Evolutionary conservation across 345 rosid species (phyloP).

Genomic region (Aquilaria malaccensis): DNA sequence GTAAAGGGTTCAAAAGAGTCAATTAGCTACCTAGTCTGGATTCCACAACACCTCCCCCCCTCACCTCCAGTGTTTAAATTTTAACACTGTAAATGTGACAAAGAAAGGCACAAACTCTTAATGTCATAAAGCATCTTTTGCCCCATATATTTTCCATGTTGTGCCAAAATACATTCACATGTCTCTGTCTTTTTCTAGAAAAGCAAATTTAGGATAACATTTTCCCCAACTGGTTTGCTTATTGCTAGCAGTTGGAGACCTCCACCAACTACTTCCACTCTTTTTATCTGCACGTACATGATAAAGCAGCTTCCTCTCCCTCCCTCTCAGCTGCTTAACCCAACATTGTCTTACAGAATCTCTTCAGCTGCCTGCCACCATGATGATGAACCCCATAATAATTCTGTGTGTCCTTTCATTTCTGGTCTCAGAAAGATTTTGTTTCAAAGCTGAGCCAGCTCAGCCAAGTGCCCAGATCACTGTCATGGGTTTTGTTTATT

Average conservation of each 20-base stretch:
- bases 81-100: no score
- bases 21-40: no score
- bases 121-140: no score
- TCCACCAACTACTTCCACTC: conserved; percentile 19
- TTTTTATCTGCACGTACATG: conserved; percentile 14
- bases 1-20: no score
- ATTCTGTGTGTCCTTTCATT: conserved; percentile 30
- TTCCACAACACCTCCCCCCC: no score
- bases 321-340: conserved; percentile 4
- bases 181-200: conserved; percentile 34
- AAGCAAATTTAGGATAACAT: conserved; percentile 10
- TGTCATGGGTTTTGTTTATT: conserved; percentile 80
- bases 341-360: conserved; percentile 4
- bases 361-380: conserved; percentile 20
- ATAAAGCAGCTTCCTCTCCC: conserved; percentile 1
- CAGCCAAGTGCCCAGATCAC: conserved; percentile 38
- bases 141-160: conserved; percentile 12
- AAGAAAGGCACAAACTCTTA: no score
- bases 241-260: conserved; percentile 23
- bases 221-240: conserved; percentile 12
- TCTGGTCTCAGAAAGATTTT: conserved; percentile 23
- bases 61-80: no score
- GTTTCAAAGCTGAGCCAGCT: conserved; percentile 21
- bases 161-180: conserved; percentile 57
- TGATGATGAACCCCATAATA: conserved; percentile 18